Evolutionary conservation across 495 filamentous ascomycete genomes (phyloP).

Genomic region (Penicillium salamii): DNA sequence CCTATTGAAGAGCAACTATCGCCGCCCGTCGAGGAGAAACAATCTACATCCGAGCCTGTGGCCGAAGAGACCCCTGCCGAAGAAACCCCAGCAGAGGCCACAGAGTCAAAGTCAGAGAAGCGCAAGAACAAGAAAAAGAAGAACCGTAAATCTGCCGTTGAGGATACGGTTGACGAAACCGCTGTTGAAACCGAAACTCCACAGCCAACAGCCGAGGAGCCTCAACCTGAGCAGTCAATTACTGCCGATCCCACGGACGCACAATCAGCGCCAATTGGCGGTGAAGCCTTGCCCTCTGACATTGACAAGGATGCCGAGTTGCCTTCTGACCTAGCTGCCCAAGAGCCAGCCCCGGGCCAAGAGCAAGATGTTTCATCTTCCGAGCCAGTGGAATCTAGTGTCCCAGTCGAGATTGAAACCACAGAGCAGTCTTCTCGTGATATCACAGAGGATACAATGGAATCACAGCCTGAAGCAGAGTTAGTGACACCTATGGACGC

Average conservation of each 20-base stretch:
- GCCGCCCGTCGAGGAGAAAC: background rate
- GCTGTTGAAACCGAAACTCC: slow-evolving; percentile 15
- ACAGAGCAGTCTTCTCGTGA: background rate
- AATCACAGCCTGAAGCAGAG: background rate
- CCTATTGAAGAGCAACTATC: background rate
- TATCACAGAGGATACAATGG: background rate
- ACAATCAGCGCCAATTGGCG: slow-evolving; percentile 17
- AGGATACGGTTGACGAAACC: slow-evolving; percentile 17
- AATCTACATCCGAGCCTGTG: slow-evolving; percentile 1
- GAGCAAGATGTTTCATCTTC: slow-evolving; percentile 1
- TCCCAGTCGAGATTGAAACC: slow-evolving; percentile 18
- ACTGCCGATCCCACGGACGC: slow-evolving; percentile 5
- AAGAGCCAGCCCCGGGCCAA: background rate
- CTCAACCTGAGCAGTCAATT: slow-evolving; percentile 13
- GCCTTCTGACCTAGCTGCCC: slow-evolving; percentile 5
- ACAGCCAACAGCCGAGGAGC: slow-evolving; percentile 10
- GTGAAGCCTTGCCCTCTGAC: slow-evolving; percentile 16
- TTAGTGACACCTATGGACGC: background rate
- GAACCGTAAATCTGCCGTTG: slow-evolving; percentile 29
- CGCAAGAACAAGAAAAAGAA: slow-evolving; percentile 36
- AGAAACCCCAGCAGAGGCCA: background rate
- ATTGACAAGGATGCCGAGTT: slow-evolving; percentile 1
- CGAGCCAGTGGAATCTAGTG: slow-evolving; percentile 7
- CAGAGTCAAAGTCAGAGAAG: slow-evolving; percentile 22
- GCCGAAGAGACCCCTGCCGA: background rate